Conservation (phyloP, 2,329 filamentous ascomycete genomes). For the Pestalotiopsis sp. region DNA sequence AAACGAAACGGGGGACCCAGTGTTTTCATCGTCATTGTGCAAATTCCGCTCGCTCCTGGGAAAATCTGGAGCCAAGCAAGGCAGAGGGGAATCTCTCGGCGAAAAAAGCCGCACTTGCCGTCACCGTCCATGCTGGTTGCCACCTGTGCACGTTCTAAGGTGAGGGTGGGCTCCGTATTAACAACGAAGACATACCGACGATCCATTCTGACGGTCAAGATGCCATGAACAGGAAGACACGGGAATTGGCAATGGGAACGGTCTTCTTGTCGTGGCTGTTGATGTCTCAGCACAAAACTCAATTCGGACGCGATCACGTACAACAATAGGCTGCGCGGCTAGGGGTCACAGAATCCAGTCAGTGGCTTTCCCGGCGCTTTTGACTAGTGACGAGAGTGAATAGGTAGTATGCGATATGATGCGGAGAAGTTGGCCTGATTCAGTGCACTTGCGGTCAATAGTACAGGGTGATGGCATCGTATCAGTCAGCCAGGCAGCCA, state of each 20-base stretch:
- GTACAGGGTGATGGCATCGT: background rate
- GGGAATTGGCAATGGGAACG: background rate
- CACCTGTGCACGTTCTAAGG: background rate
- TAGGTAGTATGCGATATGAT: background rate
- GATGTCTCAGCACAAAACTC: background rate
- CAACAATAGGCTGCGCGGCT: background rate
- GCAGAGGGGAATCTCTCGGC: constrained; percentile 6
- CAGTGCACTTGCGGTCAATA: background rate
- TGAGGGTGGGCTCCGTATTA: background rate
- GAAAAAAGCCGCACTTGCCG: constrained; percentile 12
- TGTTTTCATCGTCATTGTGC: constrained; percentile 6
- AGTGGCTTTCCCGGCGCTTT: background rate
- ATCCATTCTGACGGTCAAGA: background rate
- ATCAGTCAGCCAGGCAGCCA: background rate
- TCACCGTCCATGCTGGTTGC: constrained; percentile 5
- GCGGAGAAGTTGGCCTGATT: background rate
- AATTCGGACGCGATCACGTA: background rate
- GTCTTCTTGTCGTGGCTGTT: background rate
- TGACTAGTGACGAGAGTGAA: background rate
- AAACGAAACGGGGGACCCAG: background rate
- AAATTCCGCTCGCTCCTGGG: constrained; percentile 3
- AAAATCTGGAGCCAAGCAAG: no score
- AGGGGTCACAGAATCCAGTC: background rate
- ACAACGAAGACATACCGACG: background rate
- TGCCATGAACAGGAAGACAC: background rate